Base-by-base conservation (phyloP, 306 rosid species). In the Trichosanthes cucumerina region DNA sequence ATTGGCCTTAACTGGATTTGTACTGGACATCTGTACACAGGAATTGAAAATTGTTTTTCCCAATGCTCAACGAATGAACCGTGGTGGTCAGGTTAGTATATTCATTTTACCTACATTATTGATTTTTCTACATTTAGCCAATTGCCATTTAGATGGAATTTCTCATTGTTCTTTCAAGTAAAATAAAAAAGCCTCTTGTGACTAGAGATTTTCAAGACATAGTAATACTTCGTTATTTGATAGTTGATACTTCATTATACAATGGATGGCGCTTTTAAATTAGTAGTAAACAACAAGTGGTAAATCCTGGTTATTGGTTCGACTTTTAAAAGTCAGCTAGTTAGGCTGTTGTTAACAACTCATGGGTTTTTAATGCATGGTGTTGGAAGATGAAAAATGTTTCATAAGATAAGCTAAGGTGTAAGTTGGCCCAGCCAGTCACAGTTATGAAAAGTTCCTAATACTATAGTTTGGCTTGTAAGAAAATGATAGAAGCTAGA, bases 21-120 rank as follows among this genome's bases (percentile, higher is more conserved):
- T 26, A 75, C 28, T 77, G 49, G 47, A 44, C 28, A 78, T 81
- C 47, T 80, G 47, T 74, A 39, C 81, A 76, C 82, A 95, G 98
- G 98, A 95, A 79, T 78, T 95, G 85, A 95, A 89, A 79, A 59
- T 87, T 46, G 91, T 95, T 76, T 91, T 95, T 79, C 98, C 98
- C 7, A 95, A 95, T 87, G 92, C 97, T 10, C 89, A 89, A 79
- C 88, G 88, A 82, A 91, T 92, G 87, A 95, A 95, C 84, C 97
- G 98, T 74, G 98, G 98, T 87, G 87, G 96, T 72, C 97, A 95
- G 98, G 98, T 92, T 79, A 56, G 91, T 85, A 70, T 24, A 70
- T 24, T 24, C 11, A 15, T 21, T 16, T 44, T 43, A 57, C 9
- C 81, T 31, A 21, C 36, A 23, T 21, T 21, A 49, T 50, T 33